These are phyloP conservation scores for Arthroderma sp. DNA, from an alignment of 2,329 filamentous ascomycete species.

Conservation along the genomic window DNA sequence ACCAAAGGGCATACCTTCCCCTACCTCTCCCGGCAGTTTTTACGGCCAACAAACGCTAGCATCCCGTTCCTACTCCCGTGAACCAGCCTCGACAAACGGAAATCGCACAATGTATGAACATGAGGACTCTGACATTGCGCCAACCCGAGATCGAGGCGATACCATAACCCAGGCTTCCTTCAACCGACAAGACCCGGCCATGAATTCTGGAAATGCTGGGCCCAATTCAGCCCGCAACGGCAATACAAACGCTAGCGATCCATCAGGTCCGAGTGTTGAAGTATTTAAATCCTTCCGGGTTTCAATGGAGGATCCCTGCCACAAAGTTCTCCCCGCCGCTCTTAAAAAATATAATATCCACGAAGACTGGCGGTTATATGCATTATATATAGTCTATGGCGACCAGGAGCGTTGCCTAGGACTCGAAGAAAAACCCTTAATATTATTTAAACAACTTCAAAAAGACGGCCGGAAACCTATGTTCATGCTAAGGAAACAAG, in stretches of 20 bases:
- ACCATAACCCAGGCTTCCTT: constrained; percentile 18
- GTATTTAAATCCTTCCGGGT: constrained; percentile 99
- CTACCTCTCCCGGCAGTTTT: constrained; percentile 30
- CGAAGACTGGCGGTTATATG: constrained; percentile 93
- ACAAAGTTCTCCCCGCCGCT: constrained; percentile 90
- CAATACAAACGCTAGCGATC: neutral
- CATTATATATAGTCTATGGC: constrained; percentile 96
- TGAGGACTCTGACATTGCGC: constrained; percentile 22
- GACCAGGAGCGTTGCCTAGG: constrained; percentile 90
- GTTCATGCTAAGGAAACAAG: constrained; percentile 81
- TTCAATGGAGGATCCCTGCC: constrained; percentile 93
- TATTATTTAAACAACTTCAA: constrained; percentile 93
- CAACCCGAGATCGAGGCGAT: constrained; percentile 18
- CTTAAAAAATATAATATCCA: constrained; percentile 98
- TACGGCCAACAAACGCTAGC: constrained; percentile 31
- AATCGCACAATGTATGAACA: constrained; percentile 25
- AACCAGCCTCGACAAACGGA: constrained; percentile 12
- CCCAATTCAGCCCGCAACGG: too few relatives aligned
- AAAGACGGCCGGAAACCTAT: constrained; percentile 96
- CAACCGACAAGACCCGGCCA: constrained; percentile 19
- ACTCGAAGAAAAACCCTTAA: constrained; percentile 83
- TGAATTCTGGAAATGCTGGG: too few relatives aligned
- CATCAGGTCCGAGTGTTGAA: constrained; percentile 49
- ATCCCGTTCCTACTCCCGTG: constrained; percentile 31
- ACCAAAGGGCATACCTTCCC: constrained; percentile 34